Percentiles rank a stretch among this genome's conserved stretches.
Conservation (phyloP, 352 stramenopile genomes). For the Plasmopara muralis region DNA sequence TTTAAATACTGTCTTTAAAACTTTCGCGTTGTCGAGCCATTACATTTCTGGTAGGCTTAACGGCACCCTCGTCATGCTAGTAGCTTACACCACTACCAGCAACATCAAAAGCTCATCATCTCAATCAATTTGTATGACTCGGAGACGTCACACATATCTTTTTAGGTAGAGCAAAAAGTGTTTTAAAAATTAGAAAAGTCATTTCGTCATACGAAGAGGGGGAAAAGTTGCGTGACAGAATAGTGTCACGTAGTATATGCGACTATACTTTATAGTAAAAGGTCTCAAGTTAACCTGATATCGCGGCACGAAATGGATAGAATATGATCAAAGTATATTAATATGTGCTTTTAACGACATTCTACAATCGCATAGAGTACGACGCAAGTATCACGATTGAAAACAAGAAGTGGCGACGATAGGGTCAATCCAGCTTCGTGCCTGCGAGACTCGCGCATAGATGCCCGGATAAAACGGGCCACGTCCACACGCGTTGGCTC, state of each 20-base stretch:
- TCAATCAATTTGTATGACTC: not conserved
- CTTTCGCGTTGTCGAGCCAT: not conserved
- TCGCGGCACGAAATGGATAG: no score
- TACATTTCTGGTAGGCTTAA: not conserved
- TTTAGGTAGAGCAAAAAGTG: no score
- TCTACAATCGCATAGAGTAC: no score
- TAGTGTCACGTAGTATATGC: no score
- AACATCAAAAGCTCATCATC: slow-evolving; percentile 2
- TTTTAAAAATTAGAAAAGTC: no score
- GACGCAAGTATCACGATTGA: not conserved
- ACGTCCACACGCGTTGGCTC: slow-evolving; percentile 1
- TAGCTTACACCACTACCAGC: not conserved
- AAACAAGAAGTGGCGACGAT: slow-evolving; percentile 9
- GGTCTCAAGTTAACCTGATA: no score
- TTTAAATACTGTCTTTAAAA: not conserved
- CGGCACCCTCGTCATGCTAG: not conserved
- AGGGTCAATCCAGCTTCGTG: slow-evolving; percentile 11
- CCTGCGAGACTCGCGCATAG: slow-evolving; percentile 3
- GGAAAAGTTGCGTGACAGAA: no score
- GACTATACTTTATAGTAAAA: no score
- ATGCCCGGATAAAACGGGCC: slow-evolving; percentile 7
- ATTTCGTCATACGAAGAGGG: no score
- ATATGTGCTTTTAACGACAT: no score
- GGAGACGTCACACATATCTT: no score
- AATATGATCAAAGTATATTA: no score